These are phyloP conservation scores for Corylus heterophylla DNA, from an alignment of 306 rosid genomes.

Conservation along the genomic window DNA sequence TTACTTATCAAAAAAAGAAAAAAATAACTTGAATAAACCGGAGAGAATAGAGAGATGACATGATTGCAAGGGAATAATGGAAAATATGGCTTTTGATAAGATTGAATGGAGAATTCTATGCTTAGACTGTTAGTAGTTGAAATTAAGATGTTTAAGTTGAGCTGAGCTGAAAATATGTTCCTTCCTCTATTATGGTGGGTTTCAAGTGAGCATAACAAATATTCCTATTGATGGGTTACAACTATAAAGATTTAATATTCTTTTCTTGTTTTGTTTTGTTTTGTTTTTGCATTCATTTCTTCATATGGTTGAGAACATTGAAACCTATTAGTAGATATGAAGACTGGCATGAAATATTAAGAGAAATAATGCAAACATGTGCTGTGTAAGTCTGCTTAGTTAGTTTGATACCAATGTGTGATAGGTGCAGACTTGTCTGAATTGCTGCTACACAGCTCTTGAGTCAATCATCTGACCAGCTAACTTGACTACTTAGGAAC, in stretches of 20 bases:
- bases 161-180: background rate
- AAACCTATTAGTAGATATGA: background rate
- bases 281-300: background rate
- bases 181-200: background rate
- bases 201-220: background rate
- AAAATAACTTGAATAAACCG: background rate
- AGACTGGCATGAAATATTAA: background rate
- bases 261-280: background rate
- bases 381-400: background rate
- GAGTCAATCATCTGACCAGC: constrained; percentile 7
- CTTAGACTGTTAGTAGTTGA: background rate
- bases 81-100: background rate
- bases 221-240: background rate
- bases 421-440: background rate
- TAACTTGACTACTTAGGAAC: background rate
- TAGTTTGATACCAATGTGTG: background rate
- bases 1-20: no score
- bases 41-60: background rate
- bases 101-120: background rate
- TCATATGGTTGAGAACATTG: background rate
- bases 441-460: background rate
- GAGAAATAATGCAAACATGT: background rate
- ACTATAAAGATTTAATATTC: background rate
- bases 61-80: background rate
- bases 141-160: background rate